Evolutionary conservation across 352 stramenopile genomes (phyloP).

Genomic region (Globisporangium iwayamae): DNA sequence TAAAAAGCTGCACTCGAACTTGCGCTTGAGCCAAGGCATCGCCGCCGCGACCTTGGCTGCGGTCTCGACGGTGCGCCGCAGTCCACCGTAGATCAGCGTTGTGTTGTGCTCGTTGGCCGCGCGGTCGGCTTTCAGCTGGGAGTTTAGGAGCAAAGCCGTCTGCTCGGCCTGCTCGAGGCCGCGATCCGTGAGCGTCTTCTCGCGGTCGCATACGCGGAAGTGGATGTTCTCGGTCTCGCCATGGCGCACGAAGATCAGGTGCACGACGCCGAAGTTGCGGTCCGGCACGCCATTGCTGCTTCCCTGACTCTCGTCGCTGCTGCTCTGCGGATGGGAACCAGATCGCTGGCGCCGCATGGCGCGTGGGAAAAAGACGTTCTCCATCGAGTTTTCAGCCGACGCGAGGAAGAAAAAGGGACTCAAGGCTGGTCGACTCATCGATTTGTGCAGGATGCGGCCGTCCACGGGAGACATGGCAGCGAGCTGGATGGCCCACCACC

Average conservation of each 20-base stretch:
- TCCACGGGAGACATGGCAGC: conserved; percentile 42
- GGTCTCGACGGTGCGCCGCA: conserved; percentile 69
- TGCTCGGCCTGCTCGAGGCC: conserved; percentile 54
- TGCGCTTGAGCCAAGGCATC: conserved; percentile 66
- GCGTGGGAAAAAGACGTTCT: conserved; percentile 63
- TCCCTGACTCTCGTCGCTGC: conserved; percentile 10
- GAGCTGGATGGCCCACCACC: conserved; percentile 77
- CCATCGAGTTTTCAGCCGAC: conserved; percentile 35
- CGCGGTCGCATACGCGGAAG: conserved; percentile 64
- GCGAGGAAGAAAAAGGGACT: conserved; percentile 53
- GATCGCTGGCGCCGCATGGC: conserved; percentile 18
- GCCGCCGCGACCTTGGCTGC: conserved; percentile 45
- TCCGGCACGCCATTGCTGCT: conserved; percentile 3
- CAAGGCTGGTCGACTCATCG: conserved; percentile 38
- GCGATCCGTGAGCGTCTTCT: conserved; percentile 66
- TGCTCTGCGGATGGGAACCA: neutral
- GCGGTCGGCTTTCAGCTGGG: conserved; percentile 33
- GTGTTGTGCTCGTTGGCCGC: conserved; percentile 35
- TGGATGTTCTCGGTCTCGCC: conserved; percentile 84
- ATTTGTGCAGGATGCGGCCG: conserved; percentile 41
- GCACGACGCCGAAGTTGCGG: conserved; percentile 35
- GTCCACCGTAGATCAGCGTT: conserved; percentile 59
- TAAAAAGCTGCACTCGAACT: conserved; percentile 66
- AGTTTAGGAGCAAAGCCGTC: conserved; percentile 45
- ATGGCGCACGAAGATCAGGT: conserved; percentile 72